Base-by-base conservation (phyloP, 2,329 filamentous ascomycete species). In the Aureobasidium zeae region DNA sequence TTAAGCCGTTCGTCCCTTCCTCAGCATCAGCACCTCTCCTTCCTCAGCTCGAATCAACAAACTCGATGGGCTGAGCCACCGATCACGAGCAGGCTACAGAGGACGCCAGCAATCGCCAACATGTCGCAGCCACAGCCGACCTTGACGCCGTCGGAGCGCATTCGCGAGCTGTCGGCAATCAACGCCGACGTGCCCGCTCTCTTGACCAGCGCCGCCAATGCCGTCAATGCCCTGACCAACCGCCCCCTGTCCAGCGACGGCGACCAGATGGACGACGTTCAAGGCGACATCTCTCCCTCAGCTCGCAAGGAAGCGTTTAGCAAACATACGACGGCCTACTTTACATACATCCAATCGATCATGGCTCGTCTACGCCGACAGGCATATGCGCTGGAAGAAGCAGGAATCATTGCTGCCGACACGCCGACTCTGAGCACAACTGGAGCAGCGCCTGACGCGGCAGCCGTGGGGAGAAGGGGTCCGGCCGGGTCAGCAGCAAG, bases 381-480 rank as follows among this genome's bases (percentile, higher is more conserved):
- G 57, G 81, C 88, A 34, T 79, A 82, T 58, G 85, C 83, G 0
- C 68, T 94, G 3, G 85, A 93, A 60, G 86, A 94, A 62, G 84
- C 83, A 0, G 76, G 77, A 29, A 84, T 93, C 49, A 76, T 93
- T 53, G 57, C 68, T 1, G 58, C 69, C 3, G 64, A 71, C 17
- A 57, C 60, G 17, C 52, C 57, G 9, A 53, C 59, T 3, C 59
- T 66, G 33, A 48, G 48, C 47, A 60, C 52, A 39, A 58, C 55
- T 3, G 39, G 39, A 28, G 44, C 44, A 48, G 38, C 32, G 29
- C n/a, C 22, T 24, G 47, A 37, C 20, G 17, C 22, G 12, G 24
- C 51, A 29, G 45, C 46, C n/a, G 29, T 48, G 28, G 39, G 13
- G 22, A 41, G 44, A 25, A 38, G 38, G 26, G 34, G 49, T 32